These are phyloP conservation scores for Boletus smithii DNA, from an alignment of 1,284 basidiomycete species.

Conservation along the genomic window DNA sequence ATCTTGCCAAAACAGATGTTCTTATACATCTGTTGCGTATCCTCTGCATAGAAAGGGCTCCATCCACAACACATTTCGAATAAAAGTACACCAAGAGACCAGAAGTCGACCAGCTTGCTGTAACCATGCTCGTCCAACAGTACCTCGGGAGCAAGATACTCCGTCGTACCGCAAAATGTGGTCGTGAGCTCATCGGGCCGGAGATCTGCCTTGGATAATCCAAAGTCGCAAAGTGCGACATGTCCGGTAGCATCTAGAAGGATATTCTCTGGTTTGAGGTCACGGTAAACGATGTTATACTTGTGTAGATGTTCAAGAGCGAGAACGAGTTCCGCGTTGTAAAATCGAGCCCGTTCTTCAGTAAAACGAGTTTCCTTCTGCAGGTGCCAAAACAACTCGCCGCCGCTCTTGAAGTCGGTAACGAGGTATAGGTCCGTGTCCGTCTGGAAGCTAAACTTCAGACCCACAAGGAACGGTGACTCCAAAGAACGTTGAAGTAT, in stretches of 20 bases:
- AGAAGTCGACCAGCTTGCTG: constrained; percentile 98
- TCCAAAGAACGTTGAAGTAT: constrained; percentile 94
- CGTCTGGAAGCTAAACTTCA: constrained; percentile 99
- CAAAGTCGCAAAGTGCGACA: constrained; percentile 96
- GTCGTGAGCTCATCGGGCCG: constrained; percentile 94
- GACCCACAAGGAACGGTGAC: constrained; percentile 95
- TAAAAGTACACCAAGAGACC: constrained; percentile 89
- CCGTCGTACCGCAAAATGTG: constrained; percentile 96
- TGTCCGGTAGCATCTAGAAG: constrained; percentile 95
- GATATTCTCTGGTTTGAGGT: constrained; percentile 97
- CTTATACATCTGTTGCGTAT: constrained; percentile 99
- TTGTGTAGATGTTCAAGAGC: constrained; percentile 96
- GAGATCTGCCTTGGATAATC: constrained; percentile 94
- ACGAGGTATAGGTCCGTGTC: constrained; percentile 95
- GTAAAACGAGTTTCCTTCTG: constrained; percentile 92
- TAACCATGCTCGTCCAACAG: constrained; percentile 99
- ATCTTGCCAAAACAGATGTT: constrained; percentile 99
- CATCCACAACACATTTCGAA: constrained; percentile 99
- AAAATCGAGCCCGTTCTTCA: constrained; percentile 92
- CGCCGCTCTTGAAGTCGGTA: constrained; percentile 98
- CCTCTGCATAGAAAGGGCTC: constrained; percentile 99
- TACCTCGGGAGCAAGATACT: constrained; percentile 98
- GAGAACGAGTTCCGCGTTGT: constrained; percentile 91
- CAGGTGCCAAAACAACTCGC: constrained; percentile 97
- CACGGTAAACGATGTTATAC: constrained; percentile 96